Conservation (phyloP, 345 rosid genomes). For the Physaria fendleri region DNA sequence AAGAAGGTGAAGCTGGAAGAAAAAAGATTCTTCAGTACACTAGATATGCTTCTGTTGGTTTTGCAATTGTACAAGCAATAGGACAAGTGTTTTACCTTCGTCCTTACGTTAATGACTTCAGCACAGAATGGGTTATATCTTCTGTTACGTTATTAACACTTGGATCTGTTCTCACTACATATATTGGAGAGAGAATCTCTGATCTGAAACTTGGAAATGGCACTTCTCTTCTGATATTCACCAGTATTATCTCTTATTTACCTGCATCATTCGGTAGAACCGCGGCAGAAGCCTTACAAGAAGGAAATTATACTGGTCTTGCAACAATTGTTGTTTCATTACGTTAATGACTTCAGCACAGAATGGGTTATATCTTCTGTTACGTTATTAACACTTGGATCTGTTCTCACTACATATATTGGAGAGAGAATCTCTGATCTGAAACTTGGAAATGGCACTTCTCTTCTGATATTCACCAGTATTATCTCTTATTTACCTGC, state of each 20-base stretch:
- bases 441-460: slow-evolving; percentile 96
- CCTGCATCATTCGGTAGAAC: slow-evolving; percentile 98
- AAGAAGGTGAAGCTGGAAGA: slow-evolving; percentile 99
- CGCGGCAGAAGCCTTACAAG: slow-evolving; percentile 66
- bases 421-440: slow-evolving; percentile 91
- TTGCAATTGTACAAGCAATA: slow-evolving; percentile 86
- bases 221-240: slow-evolving; percentile 85
- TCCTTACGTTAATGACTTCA: slow-evolving; percentile 86
- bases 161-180: slow-evolving; percentile 82
- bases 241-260: slow-evolving; percentile 91
- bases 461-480: slow-evolving; percentile 88
- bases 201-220: slow-evolving; percentile 98
- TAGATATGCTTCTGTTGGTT: slow-evolving; percentile 89
- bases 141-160: slow-evolving; percentile 76
- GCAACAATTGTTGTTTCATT: too few species aligned
- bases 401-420: slow-evolving; percentile 75
- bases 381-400: slow-evolving; percentile 72
- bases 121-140: slow-evolving; percentile 76
- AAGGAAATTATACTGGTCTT: slow-evolving; percentile 88
- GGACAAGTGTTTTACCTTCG: slow-evolving; percentile 92
- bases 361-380: slow-evolving; percentile 89
- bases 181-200: slow-evolving; percentile 81
- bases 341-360: slow-evolving; percentile 71
- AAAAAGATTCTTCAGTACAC: slow-evolving; percentile 92
- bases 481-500: slow-evolving; percentile 96